Percentiles rank a stretch among this genome's conserved stretches.
These are phyloP conservation scores for Ballota nigra DNA, from an alignment of 257 asterid species.

Conservation along the genomic window DNA sequence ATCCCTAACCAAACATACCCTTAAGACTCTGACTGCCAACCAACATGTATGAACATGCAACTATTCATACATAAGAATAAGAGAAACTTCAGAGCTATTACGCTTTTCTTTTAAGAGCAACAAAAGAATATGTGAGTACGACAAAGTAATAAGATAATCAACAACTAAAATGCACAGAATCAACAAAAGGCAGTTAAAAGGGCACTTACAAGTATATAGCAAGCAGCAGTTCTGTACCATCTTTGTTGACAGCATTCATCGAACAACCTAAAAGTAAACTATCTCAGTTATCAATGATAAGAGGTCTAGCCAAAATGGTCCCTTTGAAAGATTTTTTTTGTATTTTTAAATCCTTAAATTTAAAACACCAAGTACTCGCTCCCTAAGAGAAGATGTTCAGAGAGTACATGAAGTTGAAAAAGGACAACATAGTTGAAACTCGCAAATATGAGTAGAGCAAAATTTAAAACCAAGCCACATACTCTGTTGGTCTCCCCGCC, in stretches of 20 bases:
- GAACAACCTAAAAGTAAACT: constrained; percentile 48
- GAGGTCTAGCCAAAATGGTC: constrained; percentile 13
- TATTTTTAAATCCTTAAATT: constrained; percentile 10
- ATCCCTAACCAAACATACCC: no score
- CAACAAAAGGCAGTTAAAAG: background rate
- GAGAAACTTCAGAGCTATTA: constrained; percentile 7
- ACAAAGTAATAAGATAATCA: background rate
- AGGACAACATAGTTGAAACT: background rate
- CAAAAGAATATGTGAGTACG: constrained; percentile 2
- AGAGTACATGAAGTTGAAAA: constrained; percentile 16
- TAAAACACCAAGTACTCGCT: constrained; percentile 14
- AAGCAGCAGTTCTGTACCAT: constrained; percentile 75
- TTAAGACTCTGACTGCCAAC: constrained; percentile 9
- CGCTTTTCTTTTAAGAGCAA: constrained; percentile 13
- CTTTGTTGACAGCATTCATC: constrained; percentile 69
- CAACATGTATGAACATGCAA: constrained; percentile 2
- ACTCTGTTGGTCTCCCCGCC: constrained; percentile 99
- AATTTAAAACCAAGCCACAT: constrained; percentile 35
- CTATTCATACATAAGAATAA: background rate
- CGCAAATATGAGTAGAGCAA: constrained; percentile 13
- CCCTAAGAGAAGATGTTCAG: constrained; percentile 12
- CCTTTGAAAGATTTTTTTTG: background rate
- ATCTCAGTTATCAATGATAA: constrained; percentile 19
- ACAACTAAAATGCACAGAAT: constrained; percentile 15
- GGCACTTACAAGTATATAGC: constrained; percentile 65